Evolutionary conservation across 1,284 basidiomycete genomes (phyloP).

Genomic region (Tilletia indica): DNA sequence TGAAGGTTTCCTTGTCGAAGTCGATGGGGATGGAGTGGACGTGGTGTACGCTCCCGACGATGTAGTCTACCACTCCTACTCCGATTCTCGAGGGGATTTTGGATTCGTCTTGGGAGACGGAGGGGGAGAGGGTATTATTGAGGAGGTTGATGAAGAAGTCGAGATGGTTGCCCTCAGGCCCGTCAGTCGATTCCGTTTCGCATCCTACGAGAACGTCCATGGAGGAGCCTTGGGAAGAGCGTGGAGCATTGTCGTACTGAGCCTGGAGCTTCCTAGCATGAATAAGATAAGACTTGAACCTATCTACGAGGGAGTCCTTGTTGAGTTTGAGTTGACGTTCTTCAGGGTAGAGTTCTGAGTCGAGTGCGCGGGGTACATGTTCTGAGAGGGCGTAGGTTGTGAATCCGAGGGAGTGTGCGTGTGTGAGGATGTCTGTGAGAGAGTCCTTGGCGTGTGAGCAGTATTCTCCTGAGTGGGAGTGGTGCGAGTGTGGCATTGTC

Average conservation of each 20-base stretch:
- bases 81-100: slow-evolving; percentile 22
- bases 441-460: slow-evolving; percentile 81
- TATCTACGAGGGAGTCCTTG: slow-evolving; percentile 61
- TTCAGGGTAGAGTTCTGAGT: slow-evolving; percentile 72
- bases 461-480: slow-evolving; percentile 95
- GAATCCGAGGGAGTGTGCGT: slow-evolving; percentile 77
- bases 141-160: slow-evolving; percentile 61
- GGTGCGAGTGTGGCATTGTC: slow-evolving; percentile 73
- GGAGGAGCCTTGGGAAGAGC: neutral
- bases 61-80: slow-evolving; percentile 68
- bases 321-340: slow-evolving; percentile 55
- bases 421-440: slow-evolving; percentile 74
- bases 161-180: slow-evolving; percentile 57
- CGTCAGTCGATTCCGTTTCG: slow-evolving; percentile 86
- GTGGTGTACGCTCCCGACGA: slow-evolving; percentile 93
- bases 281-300: slow-evolving; percentile 69
- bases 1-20: slow-evolving; percentile 75
- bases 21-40: slow-evolving; percentile 86
- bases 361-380: slow-evolving; percentile 83
- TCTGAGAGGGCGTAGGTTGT: slow-evolving; percentile 84
- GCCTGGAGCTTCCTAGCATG: slow-evolving; percentile 75
- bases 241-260: slow-evolving; percentile 14
- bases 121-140: slow-evolving; percentile 40
- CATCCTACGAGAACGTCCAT: slow-evolving; percentile 82
- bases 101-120: slow-evolving; percentile 15